Base-by-base conservation (phyloP, 192 early-diverging fungal species). In the Linnemannia exigua region DNA sequence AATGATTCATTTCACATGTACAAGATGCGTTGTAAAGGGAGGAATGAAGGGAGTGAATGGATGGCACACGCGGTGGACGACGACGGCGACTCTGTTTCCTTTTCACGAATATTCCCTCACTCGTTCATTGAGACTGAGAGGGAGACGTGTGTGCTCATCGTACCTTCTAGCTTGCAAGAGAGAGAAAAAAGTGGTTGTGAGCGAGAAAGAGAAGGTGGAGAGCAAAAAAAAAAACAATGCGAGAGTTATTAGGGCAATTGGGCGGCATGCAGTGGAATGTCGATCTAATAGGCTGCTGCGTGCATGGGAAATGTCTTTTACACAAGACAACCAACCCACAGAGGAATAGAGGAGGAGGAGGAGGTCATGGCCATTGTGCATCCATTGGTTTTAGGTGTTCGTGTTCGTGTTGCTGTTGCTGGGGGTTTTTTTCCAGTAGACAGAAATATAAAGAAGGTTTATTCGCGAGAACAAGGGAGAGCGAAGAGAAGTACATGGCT, bases 351-450 rank as follows among this genome's bases (percentile, higher is more conserved):
- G n/a, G n/a, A n/a, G n/a, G n/a, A n/a, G n/a, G 14, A 31, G 22
- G 6, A n/a, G 28, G 58, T 63, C 12, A 63, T 54, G 28, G 28
- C 28, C 3, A 9, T 44, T 44, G 41, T 44, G 41, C 41, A 44
- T 44, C 22, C n/a, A n/a, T n/a, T n/a, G n/a, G n/a, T n/a, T n/a
- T n/a, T n/a, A n/a, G n/a, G n/a, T n/a, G n/a, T n/a, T n/a, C n/a
- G n/a, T n/a, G n/a, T n/a, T n/a, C n/a, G n/a, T n/a, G n/a, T 38
- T 70, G 37, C 6, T 72, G 31, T 46, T 31, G n/a, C n/a, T n/a
- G n/a, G n/a, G n/a, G n/a, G n/a, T n/a, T 25, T 74, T 72, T 72
- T n/a, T 47, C 70, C 46, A n/a, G 70, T 25, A n/a, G 44, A 47
- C 50, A 50, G 70, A 72, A 72, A 70, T 50, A 50, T 22, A 48